These are phyloP conservation scores for Rhodotorula toruloides DNA, from an alignment of 768 basidiomycete genomes.

Conservation along the genomic window DNA sequence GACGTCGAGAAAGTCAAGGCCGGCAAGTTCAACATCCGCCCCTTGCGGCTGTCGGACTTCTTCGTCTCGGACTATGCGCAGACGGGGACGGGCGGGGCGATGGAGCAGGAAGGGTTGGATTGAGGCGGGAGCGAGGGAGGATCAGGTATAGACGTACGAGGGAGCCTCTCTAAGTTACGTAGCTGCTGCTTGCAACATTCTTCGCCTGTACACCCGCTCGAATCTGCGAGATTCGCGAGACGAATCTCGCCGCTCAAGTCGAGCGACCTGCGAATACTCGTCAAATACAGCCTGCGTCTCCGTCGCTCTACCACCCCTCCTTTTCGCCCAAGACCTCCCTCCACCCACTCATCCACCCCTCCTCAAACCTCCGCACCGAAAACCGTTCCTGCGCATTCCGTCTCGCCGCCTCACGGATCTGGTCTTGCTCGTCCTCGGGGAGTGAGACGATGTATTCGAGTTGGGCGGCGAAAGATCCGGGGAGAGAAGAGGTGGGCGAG, in stretches of 20 bases:
- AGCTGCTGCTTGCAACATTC: too few relatives aligned
- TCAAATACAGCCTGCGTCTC: too few relatives aligned
- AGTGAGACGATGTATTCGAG: constrained; percentile 53
- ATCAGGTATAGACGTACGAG: too few relatives aligned
- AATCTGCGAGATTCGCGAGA: too few relatives aligned
- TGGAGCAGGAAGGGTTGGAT: constrained; percentile 14
- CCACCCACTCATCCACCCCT: constrained; percentile 53
- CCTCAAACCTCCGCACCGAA: constrained; percentile 69
- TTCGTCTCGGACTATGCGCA: constrained; percentile 42
- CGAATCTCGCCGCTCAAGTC: too few relatives aligned
- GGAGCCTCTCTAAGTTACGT: too few relatives aligned
- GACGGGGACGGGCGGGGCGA: background rate
- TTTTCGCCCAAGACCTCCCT: constrained; percentile 13
- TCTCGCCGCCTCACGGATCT: constrained; percentile 64
- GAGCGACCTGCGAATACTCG: too few relatives aligned
- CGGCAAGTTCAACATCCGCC: constrained; percentile 69
- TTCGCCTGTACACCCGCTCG: too few relatives aligned
- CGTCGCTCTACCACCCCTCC: background rate
- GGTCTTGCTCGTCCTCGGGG: constrained; percentile 61
- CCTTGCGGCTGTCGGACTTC: constrained; percentile 68
- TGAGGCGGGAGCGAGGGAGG: background rate
- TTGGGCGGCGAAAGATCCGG: background rate
- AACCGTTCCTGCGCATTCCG: constrained; percentile 64
- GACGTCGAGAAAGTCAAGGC: constrained; percentile 36
- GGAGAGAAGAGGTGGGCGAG: constrained; percentile 42